Base-by-base conservation (phyloP, 2,329 filamentous ascomycete species). In the Cladosporium sp. region DNA sequence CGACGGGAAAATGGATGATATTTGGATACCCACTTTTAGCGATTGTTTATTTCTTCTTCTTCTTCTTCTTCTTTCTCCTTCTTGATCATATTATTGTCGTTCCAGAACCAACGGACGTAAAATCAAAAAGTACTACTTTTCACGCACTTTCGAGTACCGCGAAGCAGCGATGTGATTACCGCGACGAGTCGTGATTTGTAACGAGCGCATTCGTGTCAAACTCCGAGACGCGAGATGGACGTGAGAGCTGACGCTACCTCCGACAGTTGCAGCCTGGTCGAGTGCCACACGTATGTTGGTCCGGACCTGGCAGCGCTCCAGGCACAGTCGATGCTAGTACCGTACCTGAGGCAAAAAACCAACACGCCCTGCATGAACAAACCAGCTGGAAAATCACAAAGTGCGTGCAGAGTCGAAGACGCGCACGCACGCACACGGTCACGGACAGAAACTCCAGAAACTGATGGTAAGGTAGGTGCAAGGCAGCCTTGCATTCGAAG, bases 21-120 rank as follows among this genome's bases (percentile, higher is more conserved):
- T 58, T 58, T 58, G 55, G 55, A 58, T 58, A 58, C 55, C 55
- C 55, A 47, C 41, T 34, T 41, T 58, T 58, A 38, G 55, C 55
- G 55, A 36, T 58, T 36, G 12, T 14, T 36, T 36, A 14, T 36
- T 36, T 36, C 34, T 36, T n/a, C 30, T 58, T 41, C 14, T 41
- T 28, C 3, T 28, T 18, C 5, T 41, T 41, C 15, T 41, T 41
- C 4, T 24, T 58, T 58, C 12, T 58, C 12, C 34, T 30, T 52
- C 15, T 30, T 24, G 41, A 21, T 47, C 8, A 47, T 47, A 47
- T 8, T 47, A 34, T 55, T n/a, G 18, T 30, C 28, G 52, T 55
- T 55, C 41, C 41, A 15, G 14, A 41, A 47, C 14, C 21, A 6
- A 47, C 41, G 41, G 41, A 47, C 8, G 41, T 47, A 47, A n/a